Evolutionary conservation across 2,329 filamentous ascomycete species (phyloP), one percentile per base, ranked within the genome.

Genomic region (Pestalotiopsis sp.): DNA sequence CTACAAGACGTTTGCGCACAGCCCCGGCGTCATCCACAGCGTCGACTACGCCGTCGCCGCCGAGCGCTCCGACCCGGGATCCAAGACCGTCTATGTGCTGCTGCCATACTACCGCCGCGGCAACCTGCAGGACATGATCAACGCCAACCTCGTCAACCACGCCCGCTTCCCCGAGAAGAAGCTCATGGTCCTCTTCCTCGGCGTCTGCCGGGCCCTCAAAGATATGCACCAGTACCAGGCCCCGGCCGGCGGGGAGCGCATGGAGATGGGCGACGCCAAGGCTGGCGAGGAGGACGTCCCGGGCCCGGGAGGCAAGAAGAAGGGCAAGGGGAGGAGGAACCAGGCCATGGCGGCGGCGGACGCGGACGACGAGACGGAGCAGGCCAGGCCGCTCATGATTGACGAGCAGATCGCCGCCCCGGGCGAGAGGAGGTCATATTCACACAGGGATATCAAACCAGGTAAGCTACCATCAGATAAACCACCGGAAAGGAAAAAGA

Each of bases 61-160:
- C 64, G 80, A 78, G 79, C 81, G 86, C 73, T 84, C 83, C 63
- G 88, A 89, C 71, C 84, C 90, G 1, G 88, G 89, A 60, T 88
- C 91, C 70, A 98, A 98, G 84, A 98, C 95, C 0, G 96, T 98
- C 65, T 99, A 99, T 80, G 96, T 99, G 70, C 85, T 99, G 57
- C 86, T 99, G 22, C 96, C 96, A 13, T 99, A 98, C 83, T 99
- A 98, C 83, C 87, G 94, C 74, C 87, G 95, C 72, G 96, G 96
- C 14, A 99, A 99, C 79, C 86, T 99, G 48, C 96, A 99, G 82
- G 96, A 99, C 81, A 92, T 97, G 77, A 98, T 99, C 84, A 99
- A 99, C 80, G 95, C 96, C 71, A 99, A 99, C 81, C 84, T 98
- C 66, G 95, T 99, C 80, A 98, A 98, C 80, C 94, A 97, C 78